Percentiles rank a stretch among this genome's conserved stretches.
These are phyloP conservation scores for Globisporangium parvum DNA, from an alignment of 352 stramenopile genomes.

Conservation along the genomic window DNA sequence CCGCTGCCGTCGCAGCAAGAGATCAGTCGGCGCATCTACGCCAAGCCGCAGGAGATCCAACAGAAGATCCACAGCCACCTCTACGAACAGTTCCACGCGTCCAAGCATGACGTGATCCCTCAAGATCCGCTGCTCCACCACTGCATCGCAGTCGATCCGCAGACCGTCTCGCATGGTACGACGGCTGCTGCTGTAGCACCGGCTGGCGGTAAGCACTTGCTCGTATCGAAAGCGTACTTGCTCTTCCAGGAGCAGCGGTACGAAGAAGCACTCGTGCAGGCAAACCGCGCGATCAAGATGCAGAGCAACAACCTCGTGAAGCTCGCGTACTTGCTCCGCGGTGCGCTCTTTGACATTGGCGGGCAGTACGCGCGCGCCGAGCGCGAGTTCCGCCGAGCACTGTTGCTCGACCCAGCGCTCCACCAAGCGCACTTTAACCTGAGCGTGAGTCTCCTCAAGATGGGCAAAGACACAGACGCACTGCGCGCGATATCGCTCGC, in stretches of 20 bases:
- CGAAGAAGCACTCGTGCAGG: slow-evolving; percentile 48
- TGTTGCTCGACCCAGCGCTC: slow-evolving; percentile 39
- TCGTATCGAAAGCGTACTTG: slow-evolving; percentile 48
- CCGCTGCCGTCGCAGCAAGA: slow-evolving; percentile 49
- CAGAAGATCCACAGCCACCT: slow-evolving; percentile 49
- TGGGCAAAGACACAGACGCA: slow-evolving; percentile 34
- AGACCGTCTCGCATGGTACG: slow-evolving; percentile 13
- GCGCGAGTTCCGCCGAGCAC: slow-evolving; percentile 31
- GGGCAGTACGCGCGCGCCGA: slow-evolving; percentile 40
- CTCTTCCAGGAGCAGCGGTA: slow-evolving; percentile 53
- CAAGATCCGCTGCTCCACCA: slow-evolving; percentile 63
- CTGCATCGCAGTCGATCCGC: slow-evolving; percentile 56
- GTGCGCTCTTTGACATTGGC: slow-evolving; percentile 46
- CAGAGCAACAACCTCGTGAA: slow-evolving; percentile 60
- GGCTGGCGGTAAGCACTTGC: slow-evolving; percentile 30
- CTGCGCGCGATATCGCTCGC: slow-evolving; percentile 33
- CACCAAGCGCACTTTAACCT: slow-evolving; percentile 67
- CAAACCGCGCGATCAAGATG: slow-evolving; percentile 40
- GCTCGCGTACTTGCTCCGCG: slow-evolving; percentile 47
- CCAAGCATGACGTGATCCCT: slow-evolving; percentile 33
- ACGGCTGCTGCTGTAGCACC: background rate
- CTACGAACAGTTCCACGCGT: slow-evolving; percentile 40
- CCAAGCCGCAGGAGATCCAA: slow-evolving; percentile 61
- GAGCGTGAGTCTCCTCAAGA: slow-evolving; percentile 42
- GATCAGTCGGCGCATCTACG: slow-evolving; percentile 59